phyloP scores from a whole-genome alignment of 2,329 filamentous ascomycete genomes.

The Xylariaceae sp. region DNA sequence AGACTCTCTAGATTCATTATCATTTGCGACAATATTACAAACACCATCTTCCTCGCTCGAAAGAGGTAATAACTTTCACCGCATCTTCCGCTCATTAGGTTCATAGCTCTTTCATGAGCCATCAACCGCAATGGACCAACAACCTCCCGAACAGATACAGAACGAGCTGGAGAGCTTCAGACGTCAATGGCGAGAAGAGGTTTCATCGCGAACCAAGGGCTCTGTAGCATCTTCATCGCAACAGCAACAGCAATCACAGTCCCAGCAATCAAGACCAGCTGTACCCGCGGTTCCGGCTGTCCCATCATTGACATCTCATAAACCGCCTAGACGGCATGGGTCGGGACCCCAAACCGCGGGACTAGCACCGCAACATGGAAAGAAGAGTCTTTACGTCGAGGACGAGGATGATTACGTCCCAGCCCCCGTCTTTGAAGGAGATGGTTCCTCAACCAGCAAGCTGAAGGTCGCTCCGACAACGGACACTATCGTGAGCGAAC shows the following conservation, averaged over 20 bases:
- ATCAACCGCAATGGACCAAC: slow-evolving; percentile 22
- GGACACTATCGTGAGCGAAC: slow-evolving; percentile 14
- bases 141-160: slow-evolving; percentile 37
- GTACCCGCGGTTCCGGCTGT: neutral
- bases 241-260: slow-evolving; percentile 10
- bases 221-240: slow-evolving; percentile 7
- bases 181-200: slow-evolving; percentile 78
- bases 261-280: slow-evolving; percentile 10
- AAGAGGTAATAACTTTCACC: neutral
- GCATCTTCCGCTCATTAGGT: neutral
- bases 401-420: slow-evolving; percentile 31
- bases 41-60: neutral
- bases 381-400: slow-evolving; percentile 22
- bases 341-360: slow-evolving; percentile 19
- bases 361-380: slow-evolving; percentile 15
- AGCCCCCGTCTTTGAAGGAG: slow-evolving; percentile 31
- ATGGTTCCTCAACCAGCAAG: slow-evolving; percentile 16
- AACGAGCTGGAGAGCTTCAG: slow-evolving; percentile 83
- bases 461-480: slow-evolving; percentile 17
- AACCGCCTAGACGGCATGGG: slow-evolving; percentile 14
- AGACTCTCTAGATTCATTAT: neutral
- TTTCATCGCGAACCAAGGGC: slow-evolving; percentile 41
- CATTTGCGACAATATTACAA: neutral
- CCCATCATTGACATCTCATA: slow-evolving; percentile 18
- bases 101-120: neutral